These are phyloP conservation scores for Dictyostelium intermedium DNA, from an alignment of 78 protist genomes.

Conservation along the genomic window DNA sequence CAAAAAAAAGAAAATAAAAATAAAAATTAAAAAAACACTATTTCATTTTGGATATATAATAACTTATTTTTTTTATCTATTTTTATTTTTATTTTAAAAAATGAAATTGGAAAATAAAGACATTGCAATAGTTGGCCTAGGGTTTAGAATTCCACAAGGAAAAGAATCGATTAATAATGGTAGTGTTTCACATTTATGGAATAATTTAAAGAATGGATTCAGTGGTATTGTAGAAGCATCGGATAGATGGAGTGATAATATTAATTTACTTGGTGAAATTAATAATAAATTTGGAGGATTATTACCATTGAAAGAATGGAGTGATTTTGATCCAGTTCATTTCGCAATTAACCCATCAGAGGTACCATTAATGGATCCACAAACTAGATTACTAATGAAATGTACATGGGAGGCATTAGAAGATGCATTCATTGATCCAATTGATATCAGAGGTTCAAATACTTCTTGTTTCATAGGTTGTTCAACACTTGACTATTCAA, in stretches of 20 bases:
- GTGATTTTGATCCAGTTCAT: constrained; percentile 59
- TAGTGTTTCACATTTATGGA: constrained; percentile 22
- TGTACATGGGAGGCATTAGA: constrained; percentile 67
- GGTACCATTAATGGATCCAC: constrained; percentile 83
- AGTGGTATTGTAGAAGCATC: neutral
- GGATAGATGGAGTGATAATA: neutral
- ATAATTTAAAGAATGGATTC: constrained; percentile 5
- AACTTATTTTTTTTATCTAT: too few species aligned
- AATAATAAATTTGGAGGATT: neutral
- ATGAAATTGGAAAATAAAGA: neutral
- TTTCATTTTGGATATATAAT: too few species aligned
- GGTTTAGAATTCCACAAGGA: constrained; percentile 64
- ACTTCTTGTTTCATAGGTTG: constrained; percentile 59
- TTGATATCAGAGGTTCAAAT: constrained; percentile 32
- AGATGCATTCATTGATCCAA: constrained; percentile 60
- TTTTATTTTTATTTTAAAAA: too few species aligned
- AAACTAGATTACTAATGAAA: constrained; percentile 78
- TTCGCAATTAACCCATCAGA: constrained; percentile 76
- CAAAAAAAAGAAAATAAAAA: too few species aligned
- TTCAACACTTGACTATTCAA: neutral
- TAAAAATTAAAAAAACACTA: too few species aligned
- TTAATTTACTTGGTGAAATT: neutral
- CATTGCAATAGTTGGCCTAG: constrained; percentile 81
- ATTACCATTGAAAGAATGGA: neutral
- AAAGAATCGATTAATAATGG: neutral